phyloP scores from a whole-genome alignment of 1,284 basidiomycete species.

The Ceratobasidium sp. region DNA sequence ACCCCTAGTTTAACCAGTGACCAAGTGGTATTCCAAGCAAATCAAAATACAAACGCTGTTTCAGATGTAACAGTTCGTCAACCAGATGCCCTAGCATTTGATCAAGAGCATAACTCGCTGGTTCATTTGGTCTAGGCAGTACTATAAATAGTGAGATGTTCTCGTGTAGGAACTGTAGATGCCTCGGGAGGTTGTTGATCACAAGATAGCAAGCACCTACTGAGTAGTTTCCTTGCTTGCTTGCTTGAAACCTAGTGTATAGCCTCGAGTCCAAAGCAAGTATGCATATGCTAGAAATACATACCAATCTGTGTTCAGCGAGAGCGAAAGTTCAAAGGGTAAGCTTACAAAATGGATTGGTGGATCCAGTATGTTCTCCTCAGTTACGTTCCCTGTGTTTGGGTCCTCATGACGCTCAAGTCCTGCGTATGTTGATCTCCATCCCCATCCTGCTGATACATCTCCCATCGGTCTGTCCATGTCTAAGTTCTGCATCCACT shows the following conservation, averaged over 20 bases:
- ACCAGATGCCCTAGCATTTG: conserved; percentile 23
- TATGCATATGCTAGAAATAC: neutral
- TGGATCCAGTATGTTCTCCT: neutral
- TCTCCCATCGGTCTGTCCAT: neutral
- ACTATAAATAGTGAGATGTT: conserved; percentile 17
- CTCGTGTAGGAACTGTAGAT: conserved; percentile 10
- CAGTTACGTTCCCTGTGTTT: neutral
- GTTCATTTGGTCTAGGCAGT: conserved; percentile 35
- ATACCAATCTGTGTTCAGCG: conserved; percentile 27
- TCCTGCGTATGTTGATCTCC: neutral
- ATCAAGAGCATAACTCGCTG: neutral
- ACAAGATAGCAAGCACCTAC: conserved; percentile 28
- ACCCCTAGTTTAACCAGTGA: too few relatives aligned
- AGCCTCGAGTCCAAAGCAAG: neutral
- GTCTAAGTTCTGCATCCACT: conserved; percentile 3
- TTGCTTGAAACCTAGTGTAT: conserved; percentile 20
- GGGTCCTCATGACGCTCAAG: neutral
- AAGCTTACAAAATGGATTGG: conserved; percentile 17
- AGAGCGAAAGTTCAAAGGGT: conserved; percentile 2
- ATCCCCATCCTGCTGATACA: conserved; percentile 7
- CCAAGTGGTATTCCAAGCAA: neutral
- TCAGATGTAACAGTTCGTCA: conserved; percentile 14
- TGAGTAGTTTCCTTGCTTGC: conserved; percentile 13
- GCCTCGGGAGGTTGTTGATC: conserved; percentile 28
- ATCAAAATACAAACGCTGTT: conserved; percentile 8